Percentiles rank a stretch among this genome's conserved stretches.
These are phyloP conservation scores for Bacidia rubella DNA, from an alignment of 495 filamentous ascomycete genomes.

Conservation along the genomic window DNA sequence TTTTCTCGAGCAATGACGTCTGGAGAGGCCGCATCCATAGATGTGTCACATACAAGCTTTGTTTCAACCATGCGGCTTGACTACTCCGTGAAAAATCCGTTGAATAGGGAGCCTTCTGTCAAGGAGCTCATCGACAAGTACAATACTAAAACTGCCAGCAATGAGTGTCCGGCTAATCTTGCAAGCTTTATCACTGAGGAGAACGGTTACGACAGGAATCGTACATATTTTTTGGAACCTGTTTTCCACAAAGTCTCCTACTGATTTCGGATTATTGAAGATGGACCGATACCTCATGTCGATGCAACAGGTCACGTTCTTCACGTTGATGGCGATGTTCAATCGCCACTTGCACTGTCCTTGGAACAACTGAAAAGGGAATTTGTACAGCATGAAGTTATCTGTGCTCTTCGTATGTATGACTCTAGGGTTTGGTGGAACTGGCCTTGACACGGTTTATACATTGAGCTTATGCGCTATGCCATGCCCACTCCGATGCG, in stretches of 20 bases:
- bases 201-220: conserved; percentile 37
- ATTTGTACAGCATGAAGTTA: conserved; percentile 39
- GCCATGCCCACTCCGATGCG: no score
- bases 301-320: conserved; percentile 28
- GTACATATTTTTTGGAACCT: no score
- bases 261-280: no score
- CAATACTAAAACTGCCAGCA: not conserved
- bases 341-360: conserved; percentile 22
- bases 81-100: conserved; percentile 26
- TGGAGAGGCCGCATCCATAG: no score
- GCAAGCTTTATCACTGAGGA: conserved; percentile 31
- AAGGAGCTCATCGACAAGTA: conserved; percentile 28
- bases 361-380: conserved; percentile 28
- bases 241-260: no score
- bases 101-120: conserved; percentile 32
- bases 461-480: no score
- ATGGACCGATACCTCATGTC: conserved; percentile 37
- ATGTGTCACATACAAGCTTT: no score
- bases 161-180: not conserved
- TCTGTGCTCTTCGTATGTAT: conserved; percentile 41
- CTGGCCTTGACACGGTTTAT: no score
- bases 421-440: no score
- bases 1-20: no score
- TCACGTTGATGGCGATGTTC: conserved; percentile 29
- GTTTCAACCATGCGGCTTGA: conserved; percentile 21